Base-by-base conservation (phyloP, 2,329 filamentous ascomycete species). In the Paramyrothecium sp. region DNA sequence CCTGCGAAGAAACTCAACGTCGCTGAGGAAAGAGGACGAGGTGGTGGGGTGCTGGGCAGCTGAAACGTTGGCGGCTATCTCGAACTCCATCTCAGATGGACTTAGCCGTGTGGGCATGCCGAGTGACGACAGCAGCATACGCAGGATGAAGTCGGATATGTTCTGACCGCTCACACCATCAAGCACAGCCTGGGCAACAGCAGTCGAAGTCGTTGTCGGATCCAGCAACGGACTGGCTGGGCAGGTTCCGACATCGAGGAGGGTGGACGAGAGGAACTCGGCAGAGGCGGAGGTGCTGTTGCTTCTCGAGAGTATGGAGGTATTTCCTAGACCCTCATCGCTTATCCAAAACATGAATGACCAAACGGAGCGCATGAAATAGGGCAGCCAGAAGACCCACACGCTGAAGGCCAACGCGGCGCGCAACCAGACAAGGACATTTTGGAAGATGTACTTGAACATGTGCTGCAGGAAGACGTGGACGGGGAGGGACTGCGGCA, bases 331-430 rank as follows among this genome's bases (percentile, higher is more conserved):
- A 2, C 83, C 91, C 81, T 77, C 91, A 81, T 97, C 93, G 59
- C 90, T 93, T 60, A 97, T 79, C 92, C 93, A 99, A 76, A 99
- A 98, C 63, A 98, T 82, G 59, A 92, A 89, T 44, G 94, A 87
- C 96, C 95, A 99, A 51, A 96, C 87, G 41, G 90, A 89, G 66
- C 96, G 86, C 84, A 98, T 96, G 51, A 90, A 86, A 77, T 91
- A 97, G 2, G 95, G 95, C 51, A 99, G 81, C 78, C 90, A 88
- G 53, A 89, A 86, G 21, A 97, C 80, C 95, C 96, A 99, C 21
- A 99, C 91, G 56, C 88, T 88, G 12, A 84, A 82, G 33, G 98
- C 95, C 54, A 98, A 75, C 26, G 88, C 73, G 47, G 88, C 91
- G 38, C 95, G 87, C 59, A 91, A 77, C 89, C 91, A 96, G 12